These are phyloP conservation scores for Canna indica DNA, from an alignment of 176 grass and related monocot species.

Conservation along the genomic window DNA sequence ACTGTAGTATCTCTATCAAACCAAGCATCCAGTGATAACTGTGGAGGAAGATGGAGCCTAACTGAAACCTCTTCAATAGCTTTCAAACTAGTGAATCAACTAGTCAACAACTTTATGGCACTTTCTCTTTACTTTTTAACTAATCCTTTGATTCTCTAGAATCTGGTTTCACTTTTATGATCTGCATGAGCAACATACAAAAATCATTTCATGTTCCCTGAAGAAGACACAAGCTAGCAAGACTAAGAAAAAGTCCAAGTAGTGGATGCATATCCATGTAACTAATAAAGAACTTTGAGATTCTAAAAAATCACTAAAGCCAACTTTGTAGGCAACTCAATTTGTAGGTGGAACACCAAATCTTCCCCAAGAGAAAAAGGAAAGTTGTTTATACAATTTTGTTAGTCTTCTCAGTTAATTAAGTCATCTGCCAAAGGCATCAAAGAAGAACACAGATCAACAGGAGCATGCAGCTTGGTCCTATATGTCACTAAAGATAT, in stretches of 20 bases:
- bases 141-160: constrained; percentile 16
- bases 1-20: constrained; percentile 17
- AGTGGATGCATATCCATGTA: not conserved
- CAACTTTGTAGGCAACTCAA: too few relatives aligned
- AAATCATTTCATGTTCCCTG: constrained; percentile 12
- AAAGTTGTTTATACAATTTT: not conserved
- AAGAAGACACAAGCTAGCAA: not conserved
- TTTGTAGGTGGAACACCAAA: too few relatives aligned
- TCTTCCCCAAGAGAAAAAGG: not conserved
- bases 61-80: constrained; percentile 13
- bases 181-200: constrained; percentile 19
- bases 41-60: constrained; percentile 13
- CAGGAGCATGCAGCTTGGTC: not conserved
- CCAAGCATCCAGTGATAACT: not conserved
- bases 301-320: not conserved
- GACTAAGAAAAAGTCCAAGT: constrained; percentile 1
- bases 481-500: not conserved
- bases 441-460: not conserved
- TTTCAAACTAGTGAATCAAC: constrained; percentile 12
- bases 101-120: constrained; percentile 9
- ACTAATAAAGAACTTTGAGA: not conserved
- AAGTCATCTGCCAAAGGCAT: not conserved
- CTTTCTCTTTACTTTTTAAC: constrained; percentile 26
- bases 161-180: constrained; percentile 19
- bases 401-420: not conserved